Evolutionary conservation across 805 yeast species (phyloP).

Genomic region (Nakazawaea peltata): DNA sequence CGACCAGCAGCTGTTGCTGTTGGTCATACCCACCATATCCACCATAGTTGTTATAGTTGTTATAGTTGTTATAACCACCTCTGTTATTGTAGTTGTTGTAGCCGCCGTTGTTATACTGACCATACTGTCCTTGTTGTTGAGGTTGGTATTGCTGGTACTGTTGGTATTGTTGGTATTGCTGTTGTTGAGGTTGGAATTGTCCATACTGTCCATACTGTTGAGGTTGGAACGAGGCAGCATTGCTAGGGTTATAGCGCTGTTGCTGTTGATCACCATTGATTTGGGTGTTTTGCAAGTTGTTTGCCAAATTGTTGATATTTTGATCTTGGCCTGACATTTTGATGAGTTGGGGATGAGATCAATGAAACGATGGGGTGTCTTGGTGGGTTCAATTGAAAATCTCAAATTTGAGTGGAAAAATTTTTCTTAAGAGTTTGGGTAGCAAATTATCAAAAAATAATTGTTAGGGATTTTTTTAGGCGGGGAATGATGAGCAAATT

Average conservation of each 20-base stretch:
- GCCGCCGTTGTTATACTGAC: slow-evolving; percentile 16
- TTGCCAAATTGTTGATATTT: slow-evolving; percentile 18
- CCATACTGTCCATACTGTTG: slow-evolving; percentile 25
- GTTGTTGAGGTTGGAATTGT: slow-evolving; percentile 18
- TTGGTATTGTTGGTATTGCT: slow-evolving; percentile 19
- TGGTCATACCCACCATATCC: slow-evolving; percentile 14
- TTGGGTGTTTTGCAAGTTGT: slow-evolving; percentile 21
- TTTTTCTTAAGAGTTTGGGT: too few relatives aligned
- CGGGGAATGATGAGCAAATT: too few relatives aligned
- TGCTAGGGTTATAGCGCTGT: slow-evolving; percentile 40
- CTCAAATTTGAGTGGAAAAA: too few relatives aligned
- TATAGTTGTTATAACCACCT: slow-evolving; percentile 21
- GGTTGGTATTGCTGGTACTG: slow-evolving; percentile 19
- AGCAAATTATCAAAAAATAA: too few relatives aligned
- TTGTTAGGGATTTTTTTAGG: too few relatives aligned
- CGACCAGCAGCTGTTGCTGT: slow-evolving; percentile 7
- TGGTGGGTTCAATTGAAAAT: neutral
- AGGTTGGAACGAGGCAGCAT: slow-evolving; percentile 43
- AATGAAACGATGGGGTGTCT: too few relatives aligned
- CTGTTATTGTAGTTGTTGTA: slow-evolving; percentile 20
- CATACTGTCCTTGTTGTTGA: slow-evolving; percentile 19
- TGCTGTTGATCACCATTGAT: slow-evolving; percentile 19
- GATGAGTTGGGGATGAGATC: neutral
- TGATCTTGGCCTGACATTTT: slow-evolving; percentile 9
- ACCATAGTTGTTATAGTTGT: slow-evolving; percentile 13